A percentile compares a stretch with the other conserved stretches of the same genome.
Conservation (phyloP, 331 rosid genomes). For the Spiraea crenata region DNA sequence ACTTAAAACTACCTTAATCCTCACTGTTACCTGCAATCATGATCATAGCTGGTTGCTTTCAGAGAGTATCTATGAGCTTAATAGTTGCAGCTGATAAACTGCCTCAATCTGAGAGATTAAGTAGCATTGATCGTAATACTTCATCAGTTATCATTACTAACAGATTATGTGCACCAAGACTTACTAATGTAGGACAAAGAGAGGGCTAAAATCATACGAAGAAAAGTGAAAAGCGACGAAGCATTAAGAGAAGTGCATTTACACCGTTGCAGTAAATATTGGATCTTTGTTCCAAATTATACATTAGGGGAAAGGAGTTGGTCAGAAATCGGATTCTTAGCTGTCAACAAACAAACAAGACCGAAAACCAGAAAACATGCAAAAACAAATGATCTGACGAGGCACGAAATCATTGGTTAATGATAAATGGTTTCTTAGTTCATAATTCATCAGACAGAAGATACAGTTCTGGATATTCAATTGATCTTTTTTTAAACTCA, state of each 20-base stretch:
- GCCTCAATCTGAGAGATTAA: neutral
- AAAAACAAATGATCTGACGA: neutral
- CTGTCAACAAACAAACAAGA: neutral
- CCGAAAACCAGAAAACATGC: neutral
- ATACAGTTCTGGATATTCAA: neutral
- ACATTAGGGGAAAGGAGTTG: neutral
- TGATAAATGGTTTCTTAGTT: neutral
- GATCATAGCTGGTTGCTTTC: slow-evolving; percentile 14
- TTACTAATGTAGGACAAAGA: too few relatives aligned
- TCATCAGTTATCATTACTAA: neutral
- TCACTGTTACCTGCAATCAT: slow-evolving; percentile 72
- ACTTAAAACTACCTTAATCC: slow-evolving; percentile 80
- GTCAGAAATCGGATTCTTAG: neutral
- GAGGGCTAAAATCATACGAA: too few relatives aligned
- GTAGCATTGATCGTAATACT: neutral
- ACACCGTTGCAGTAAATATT: neutral
- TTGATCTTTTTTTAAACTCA: neutral
- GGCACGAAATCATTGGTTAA: neutral
- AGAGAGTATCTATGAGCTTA: neutral
- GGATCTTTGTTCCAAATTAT: neutral
- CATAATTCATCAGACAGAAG: neutral
- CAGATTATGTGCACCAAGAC: too few relatives aligned
- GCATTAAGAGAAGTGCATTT: neutral
- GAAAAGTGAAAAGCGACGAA: too few relatives aligned
- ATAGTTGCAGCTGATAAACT: neutral